A percentile compares a stretch with the other conserved stretches of the same genome.
Conservation (phyloP, 495 filamentous ascomycete genomes). For the Opeltia flavorubescens region DNA sequence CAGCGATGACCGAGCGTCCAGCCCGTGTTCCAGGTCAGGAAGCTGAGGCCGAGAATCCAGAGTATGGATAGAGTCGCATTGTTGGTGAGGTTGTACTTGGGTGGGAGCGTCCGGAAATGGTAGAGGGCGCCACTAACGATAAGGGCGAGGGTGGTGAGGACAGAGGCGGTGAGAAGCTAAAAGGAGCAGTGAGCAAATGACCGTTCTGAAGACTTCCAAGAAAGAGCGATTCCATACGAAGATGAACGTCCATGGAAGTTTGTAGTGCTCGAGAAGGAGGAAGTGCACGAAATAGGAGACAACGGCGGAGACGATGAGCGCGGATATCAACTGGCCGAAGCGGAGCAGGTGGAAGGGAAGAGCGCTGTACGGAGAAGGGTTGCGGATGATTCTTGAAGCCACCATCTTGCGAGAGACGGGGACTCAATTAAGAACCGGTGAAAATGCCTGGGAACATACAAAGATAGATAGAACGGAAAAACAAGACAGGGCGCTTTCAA, state of each 20-base stretch:
- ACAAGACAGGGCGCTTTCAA: too few species aligned
- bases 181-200: constrained; percentile 1
- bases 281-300: constrained; percentile 49
- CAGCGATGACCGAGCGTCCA: constrained; percentile 45
- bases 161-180: constrained; percentile 40
- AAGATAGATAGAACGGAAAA: not conserved
- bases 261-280: constrained; percentile 36
- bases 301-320: constrained; percentile 41
- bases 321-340: constrained; percentile 33
- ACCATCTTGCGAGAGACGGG: too few species aligned
- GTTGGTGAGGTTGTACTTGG: constrained; percentile 36
- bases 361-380: constrained; percentile 42
- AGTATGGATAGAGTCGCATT: constrained; percentile 38
- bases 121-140: constrained; percentile 39
- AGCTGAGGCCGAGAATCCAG: constrained; percentile 42
- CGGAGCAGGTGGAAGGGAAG: constrained; percentile 46
- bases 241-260: constrained; percentile 50
- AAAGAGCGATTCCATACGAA: constrained; percentile 29
- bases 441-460: not conserved
- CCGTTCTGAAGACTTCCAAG: not conserved
- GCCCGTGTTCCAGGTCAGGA: constrained; percentile 43
- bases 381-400: constrained; percentile 5
- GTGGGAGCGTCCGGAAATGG: constrained; percentile 41
- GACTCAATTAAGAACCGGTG: too few species aligned
- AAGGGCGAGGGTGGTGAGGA: constrained; percentile 40